Percentiles rank a stretch among this genome's conserved stretches.
phyloP scores from a whole-genome alignment of 2,329 filamentous ascomycete genomes.

The Neonectria neomacrospora region DNA sequence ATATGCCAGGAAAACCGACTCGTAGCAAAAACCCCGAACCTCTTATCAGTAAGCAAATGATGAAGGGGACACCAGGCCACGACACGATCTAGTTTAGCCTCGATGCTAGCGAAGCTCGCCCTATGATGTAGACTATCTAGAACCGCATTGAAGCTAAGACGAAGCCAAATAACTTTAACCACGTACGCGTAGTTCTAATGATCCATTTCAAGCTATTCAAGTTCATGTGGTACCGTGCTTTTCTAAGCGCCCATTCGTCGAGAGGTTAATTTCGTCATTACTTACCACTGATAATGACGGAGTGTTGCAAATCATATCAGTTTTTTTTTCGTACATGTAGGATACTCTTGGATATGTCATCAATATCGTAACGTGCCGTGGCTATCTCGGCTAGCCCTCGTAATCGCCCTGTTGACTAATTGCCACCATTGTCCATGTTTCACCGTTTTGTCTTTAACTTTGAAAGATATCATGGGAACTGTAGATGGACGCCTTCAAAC shows the following conservation, averaged over 20 bases:
- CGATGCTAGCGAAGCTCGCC: background rate
- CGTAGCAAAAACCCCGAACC: background rate
- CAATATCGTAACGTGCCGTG: too few relatives aligned
- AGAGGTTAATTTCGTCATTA: background rate
- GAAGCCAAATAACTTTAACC: background rate
- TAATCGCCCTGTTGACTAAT: too few relatives aligned
- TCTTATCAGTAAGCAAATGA: background rate
- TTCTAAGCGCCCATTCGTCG: background rate
- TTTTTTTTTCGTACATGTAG: background rate
- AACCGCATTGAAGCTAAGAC: background rate
- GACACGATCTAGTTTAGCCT: background rate
- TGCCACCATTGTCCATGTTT: background rate
- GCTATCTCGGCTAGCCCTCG: background rate
- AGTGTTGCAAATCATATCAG: background rate
- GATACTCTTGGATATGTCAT: background rate
- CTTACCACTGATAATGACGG: too few relatives aligned
- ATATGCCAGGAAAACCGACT: background rate
- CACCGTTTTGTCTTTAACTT: slow-evolving; percentile 7
- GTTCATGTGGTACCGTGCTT: background rate
- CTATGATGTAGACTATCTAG: background rate
- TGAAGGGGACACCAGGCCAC: background rate
- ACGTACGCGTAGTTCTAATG: background rate
- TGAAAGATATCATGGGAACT: slow-evolving; percentile 57
- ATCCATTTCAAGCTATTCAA: background rate
- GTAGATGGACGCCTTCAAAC: slow-evolving; percentile 69